Percentiles rank a stretch among this genome's conserved stretches.
phyloP scores from a whole-genome alignment of 768 basidiomycete species.

The Lactarius sp. region DNA sequence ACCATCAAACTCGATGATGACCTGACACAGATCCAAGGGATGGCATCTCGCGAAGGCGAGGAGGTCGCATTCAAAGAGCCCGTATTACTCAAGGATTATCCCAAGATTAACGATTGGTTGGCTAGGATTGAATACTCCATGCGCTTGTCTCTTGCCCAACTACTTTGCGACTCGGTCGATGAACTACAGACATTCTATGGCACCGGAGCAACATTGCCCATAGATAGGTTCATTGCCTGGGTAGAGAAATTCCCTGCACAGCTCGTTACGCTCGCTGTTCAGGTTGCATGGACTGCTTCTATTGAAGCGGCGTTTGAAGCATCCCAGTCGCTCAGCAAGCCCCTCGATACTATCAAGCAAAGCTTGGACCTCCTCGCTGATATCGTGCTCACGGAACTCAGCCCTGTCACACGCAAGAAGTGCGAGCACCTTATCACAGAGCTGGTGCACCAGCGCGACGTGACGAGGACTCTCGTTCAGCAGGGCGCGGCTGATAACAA shows the following conservation, averaged over 20 bases:
- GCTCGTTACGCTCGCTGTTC: constrained; percentile 90
- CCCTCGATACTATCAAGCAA: constrained; percentile 71
- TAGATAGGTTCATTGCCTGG: constrained; percentile 78
- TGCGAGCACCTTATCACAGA: constrained; percentile 99
- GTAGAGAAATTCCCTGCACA: constrained; percentile 94
- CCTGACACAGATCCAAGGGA: constrained; percentile 81
- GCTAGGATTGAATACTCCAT: constrained; percentile 89
- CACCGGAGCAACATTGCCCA: constrained; percentile 50
- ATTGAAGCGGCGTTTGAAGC: constrained; percentile 69
- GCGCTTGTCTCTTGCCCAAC: constrained; percentile 79
- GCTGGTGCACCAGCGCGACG: constrained; percentile 96
- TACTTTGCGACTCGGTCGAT: constrained; percentile 72
- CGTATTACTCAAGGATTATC: constrained; percentile 85
- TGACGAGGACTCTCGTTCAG: constrained; percentile 73
- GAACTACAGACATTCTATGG: constrained; percentile 83
- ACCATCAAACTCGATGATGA: constrained; percentile 87
- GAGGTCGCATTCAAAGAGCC: constrained; percentile 81
- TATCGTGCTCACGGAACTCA: constrained; percentile 87
- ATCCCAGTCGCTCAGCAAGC: constrained; percentile 49
- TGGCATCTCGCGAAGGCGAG: constrained; percentile 95
- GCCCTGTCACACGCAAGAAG: constrained; percentile 89
- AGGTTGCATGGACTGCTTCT: constrained; percentile 89
- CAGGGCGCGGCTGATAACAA: constrained; percentile 58
- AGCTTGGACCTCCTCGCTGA: constrained; percentile 95
- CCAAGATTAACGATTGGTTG: constrained; percentile 99